Percentiles rank a stretch among this genome's conserved stretches.
Evolutionary conservation across 495 filamentous ascomycete genomes (phyloP).

Genomic region (Chlorociboria aeruginascens): DNA sequence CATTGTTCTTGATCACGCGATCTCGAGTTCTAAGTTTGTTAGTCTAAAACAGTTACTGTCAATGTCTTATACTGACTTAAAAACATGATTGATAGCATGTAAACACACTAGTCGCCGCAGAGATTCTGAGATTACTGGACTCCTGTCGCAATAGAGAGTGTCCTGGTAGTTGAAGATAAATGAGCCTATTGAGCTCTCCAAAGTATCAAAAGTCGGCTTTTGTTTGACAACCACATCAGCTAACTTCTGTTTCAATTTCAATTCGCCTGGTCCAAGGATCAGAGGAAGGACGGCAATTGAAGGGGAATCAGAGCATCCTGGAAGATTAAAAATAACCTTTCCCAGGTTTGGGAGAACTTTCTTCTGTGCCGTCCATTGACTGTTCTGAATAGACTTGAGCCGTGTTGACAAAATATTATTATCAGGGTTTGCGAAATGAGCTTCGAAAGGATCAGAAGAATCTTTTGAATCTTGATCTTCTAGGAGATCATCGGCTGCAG

Average conservation of each 20-base stretch:
- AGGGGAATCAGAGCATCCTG: slow-evolving; percentile 17
- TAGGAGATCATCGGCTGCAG: slow-evolving; percentile 20
- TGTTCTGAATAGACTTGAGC: slow-evolving; percentile 39
- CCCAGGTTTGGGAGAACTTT: slow-evolving; percentile 25
- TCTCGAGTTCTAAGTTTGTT: slow-evolving; percentile 60
- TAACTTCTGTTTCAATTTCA: slow-evolving; percentile 53
- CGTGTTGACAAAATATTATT: slow-evolving; percentile 39
- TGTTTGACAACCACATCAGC: slow-evolving; percentile 19
- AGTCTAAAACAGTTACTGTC: background rate
- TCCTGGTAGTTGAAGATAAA: slow-evolving; percentile 71
- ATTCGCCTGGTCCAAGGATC: slow-evolving; percentile 27
- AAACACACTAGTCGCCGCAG: slow-evolving; percentile 65
- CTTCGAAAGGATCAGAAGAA: slow-evolving; percentile 61
- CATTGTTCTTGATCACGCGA: slow-evolving; percentile 82
- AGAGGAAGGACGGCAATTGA: slow-evolving; percentile 11
- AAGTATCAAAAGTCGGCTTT: slow-evolving; percentile 26
- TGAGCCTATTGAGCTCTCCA: slow-evolving; percentile 42
- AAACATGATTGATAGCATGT: slow-evolving; percentile 80
- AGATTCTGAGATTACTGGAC: slow-evolving; percentile 45
- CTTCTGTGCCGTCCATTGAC: slow-evolving; percentile 47
- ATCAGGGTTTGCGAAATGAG: slow-evolving; percentile 59
- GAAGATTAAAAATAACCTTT: slow-evolving; percentile 26
- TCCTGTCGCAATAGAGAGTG: slow-evolving; percentile 63
- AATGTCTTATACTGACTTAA: slow-evolving; percentile 43
- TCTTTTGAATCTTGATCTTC: slow-evolving; percentile 32